Percentiles rank a stretch among this genome's conserved stretches.
These are phyloP conservation scores for Haematococcus lacustris DNA, from an alignment of 139 green algal genomes.

Conservation along the genomic window DNA sequence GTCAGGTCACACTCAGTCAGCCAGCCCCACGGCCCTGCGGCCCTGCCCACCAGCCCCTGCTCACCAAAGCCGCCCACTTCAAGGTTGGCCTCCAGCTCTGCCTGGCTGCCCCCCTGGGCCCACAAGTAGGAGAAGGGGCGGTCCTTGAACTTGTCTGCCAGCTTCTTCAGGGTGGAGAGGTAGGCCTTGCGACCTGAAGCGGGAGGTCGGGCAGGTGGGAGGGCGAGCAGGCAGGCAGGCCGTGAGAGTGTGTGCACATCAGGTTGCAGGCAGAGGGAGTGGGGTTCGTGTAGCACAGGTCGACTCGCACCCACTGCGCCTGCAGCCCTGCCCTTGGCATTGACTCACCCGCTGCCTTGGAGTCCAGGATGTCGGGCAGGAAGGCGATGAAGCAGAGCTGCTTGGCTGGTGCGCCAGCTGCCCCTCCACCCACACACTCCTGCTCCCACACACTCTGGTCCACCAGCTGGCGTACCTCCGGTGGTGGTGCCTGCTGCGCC, in stretches of 20 bases:
- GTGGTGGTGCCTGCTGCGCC: slow-evolving; percentile 36
- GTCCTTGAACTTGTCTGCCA: slow-evolving; percentile 65
- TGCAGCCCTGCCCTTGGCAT: neutral
- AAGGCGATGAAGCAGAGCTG: slow-evolving; percentile 83
- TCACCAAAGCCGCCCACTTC: slow-evolving; percentile 71
- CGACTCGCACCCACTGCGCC: neutral
- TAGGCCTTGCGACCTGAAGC: slow-evolving; percentile 52
- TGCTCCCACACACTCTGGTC: slow-evolving; percentile 48
- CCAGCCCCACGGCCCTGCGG: no score
- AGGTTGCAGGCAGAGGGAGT: neutral
- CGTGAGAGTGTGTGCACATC: neutral
- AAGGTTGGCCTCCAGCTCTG: slow-evolving; percentile 62
- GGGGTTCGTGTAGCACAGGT: neutral
- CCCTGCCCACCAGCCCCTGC: no score
- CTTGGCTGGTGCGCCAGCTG: no score
- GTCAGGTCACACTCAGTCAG: no score
- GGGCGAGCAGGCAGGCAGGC: no score
- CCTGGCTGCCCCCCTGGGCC: slow-evolving; percentile 61
- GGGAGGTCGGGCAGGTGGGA: neutral
- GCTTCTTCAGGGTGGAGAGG: slow-evolving; percentile 51
- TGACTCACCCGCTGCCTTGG: slow-evolving; percentile 38
- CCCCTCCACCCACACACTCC: slow-evolving; percentile 51
- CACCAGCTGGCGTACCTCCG: slow-evolving; percentile 64
- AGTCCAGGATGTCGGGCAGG: slow-evolving; percentile 88
- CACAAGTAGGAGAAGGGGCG: slow-evolving; percentile 75